phyloP scores from a whole-genome alignment of 2,329 filamentous ascomycete genomes.

The Cryphonectria naterciae region DNA sequence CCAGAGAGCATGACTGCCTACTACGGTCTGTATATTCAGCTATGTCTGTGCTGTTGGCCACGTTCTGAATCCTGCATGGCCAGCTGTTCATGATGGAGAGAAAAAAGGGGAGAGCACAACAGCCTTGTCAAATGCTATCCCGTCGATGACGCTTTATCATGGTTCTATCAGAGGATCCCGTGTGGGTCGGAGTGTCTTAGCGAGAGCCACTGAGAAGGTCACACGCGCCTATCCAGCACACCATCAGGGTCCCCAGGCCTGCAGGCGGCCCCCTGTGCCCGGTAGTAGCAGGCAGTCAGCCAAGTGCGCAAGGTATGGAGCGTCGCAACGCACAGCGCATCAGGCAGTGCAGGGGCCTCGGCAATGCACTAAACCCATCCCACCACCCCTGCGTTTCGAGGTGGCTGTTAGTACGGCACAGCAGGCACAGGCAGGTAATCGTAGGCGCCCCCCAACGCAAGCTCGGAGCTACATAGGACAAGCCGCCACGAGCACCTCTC shows the following conservation, averaged over 20 bases:
- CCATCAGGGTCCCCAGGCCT: slow-evolving; percentile 9
- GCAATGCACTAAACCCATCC: slow-evolving; percentile 6
- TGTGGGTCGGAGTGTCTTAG: slow-evolving; percentile 15
- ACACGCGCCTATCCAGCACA: slow-evolving; percentile 21
- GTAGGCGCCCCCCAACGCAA: not conserved
- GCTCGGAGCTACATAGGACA: slow-evolving; percentile 5
- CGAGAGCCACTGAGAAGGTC: slow-evolving; percentile 22
- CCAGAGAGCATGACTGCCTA: no score
- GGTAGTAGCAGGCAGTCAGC: slow-evolving; percentile 9
- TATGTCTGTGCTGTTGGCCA: not conserved
- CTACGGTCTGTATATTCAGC: not conserved
- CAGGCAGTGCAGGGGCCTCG: slow-evolving; percentile 10
- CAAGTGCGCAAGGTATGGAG: not conserved
- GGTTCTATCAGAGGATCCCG: slow-evolving; percentile 23
- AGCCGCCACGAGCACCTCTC: slow-evolving; percentile 2
- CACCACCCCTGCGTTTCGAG: slow-evolving; percentile 4
- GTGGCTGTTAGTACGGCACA: not conserved
- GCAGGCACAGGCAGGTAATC: not conserved
- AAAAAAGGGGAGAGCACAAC: not conserved
- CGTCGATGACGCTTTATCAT: slow-evolving; percentile 26
- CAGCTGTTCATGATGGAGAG: not conserved
- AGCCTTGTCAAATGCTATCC: not conserved
- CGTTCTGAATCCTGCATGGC: not conserved
- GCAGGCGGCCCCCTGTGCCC: slow-evolving; percentile 1
- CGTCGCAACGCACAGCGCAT: not conserved